These are phyloP conservation scores for Epichloe sylvatica DNA, from an alignment of 2,329 filamentous ascomycete genomes.

Conservation along the genomic window DNA sequence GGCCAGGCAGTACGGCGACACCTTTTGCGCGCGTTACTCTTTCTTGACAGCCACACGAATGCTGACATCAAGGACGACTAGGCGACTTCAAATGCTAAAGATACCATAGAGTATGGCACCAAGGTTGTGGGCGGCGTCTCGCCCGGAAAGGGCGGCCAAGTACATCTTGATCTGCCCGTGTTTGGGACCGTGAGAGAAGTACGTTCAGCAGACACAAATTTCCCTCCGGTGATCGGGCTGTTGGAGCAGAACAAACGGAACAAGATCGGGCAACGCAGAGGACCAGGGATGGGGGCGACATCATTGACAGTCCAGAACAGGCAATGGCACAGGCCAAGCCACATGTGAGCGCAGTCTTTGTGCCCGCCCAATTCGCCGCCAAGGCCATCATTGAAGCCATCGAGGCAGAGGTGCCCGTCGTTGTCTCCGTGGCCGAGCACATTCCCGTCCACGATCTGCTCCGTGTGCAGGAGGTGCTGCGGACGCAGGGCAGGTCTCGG, in stretches of 20 bases:
- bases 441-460: constrained; percentile 68
- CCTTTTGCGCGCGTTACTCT: background rate
- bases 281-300: too few relatives aligned
- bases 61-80: constrained; percentile 3
- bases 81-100: constrained; percentile 24
- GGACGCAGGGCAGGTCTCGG: constrained; percentile 56
- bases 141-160: constrained; percentile 20
- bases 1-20: constrained; percentile 20
- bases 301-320: constrained; percentile 9
- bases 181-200: constrained; percentile 22
- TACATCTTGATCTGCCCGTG: constrained; percentile 22
- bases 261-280: too few relatives aligned
- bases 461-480: constrained; percentile 52
- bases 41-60: background rate
- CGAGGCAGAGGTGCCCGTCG: constrained; percentile 62
- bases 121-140: constrained; percentile 25
- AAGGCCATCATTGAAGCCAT: constrained; percentile 60
- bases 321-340: constrained; percentile 28
- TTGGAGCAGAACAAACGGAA: too few relatives aligned
- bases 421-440: constrained; percentile 69
- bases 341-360: constrained; percentile 60
- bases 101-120: constrained; percentile 26
- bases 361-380: constrained; percentile 52
- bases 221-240: too few relatives aligned
- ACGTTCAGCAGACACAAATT: background rate